A percentile compares a stretch with the other conserved stretches of the same genome.
phyloP scores from a whole-genome alignment of 352 stramenopile genomes.

The Phytophthora tentaculata region DNA sequence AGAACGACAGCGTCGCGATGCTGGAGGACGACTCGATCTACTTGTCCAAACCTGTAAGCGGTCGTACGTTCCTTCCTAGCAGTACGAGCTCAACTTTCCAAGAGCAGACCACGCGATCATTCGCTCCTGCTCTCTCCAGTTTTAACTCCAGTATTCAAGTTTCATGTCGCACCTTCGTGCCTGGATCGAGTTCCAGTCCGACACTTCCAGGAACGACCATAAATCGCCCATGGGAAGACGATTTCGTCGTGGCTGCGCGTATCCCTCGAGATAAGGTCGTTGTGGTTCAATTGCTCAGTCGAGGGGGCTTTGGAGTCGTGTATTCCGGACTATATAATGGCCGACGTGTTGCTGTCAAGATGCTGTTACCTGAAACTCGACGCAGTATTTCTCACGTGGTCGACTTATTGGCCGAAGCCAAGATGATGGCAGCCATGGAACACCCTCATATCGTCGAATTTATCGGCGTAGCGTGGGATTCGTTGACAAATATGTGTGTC shows the following conservation, averaged over 20 bases:
- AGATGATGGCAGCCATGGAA: slow-evolving; percentile 52
- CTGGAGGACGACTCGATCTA: slow-evolving; percentile 36
- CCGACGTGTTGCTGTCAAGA: slow-evolving; percentile 55
- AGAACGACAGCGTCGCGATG: slow-evolving; percentile 39
- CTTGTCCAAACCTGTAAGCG: slow-evolving; percentile 30
- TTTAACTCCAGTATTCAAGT: slow-evolving; percentile 25
- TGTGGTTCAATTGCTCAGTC: slow-evolving; percentile 38
- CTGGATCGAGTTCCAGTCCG: slow-evolving; percentile 14
- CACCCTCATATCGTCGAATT: slow-evolving; percentile 57
- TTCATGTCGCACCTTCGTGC: slow-evolving; percentile 17
- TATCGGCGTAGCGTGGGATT: slow-evolving; percentile 60
- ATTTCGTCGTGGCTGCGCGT: slow-evolving; percentile 45
- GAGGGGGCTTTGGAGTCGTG: slow-evolving; percentile 54
- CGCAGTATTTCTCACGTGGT: slow-evolving; percentile 37
- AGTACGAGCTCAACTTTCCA: slow-evolving; percentile 32
- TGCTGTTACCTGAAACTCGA: slow-evolving; percentile 46
- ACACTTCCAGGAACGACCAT: slow-evolving; percentile 12
- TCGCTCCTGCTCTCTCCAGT: slow-evolving; percentile 32
- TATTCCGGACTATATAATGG: slow-evolving; percentile 47
- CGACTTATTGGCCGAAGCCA: slow-evolving; percentile 51
- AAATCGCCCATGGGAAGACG: slow-evolving; percentile 45
- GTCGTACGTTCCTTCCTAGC: slow-evolving; percentile 26
- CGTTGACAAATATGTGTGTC: slow-evolving; percentile 49
- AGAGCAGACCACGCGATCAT: slow-evolving; percentile 24
- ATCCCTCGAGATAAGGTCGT: slow-evolving; percentile 52